These are phyloP conservation scores for Coelastrella sp. DNA, from an alignment of 139 green algal genomes.

Conservation along the genomic window DNA sequence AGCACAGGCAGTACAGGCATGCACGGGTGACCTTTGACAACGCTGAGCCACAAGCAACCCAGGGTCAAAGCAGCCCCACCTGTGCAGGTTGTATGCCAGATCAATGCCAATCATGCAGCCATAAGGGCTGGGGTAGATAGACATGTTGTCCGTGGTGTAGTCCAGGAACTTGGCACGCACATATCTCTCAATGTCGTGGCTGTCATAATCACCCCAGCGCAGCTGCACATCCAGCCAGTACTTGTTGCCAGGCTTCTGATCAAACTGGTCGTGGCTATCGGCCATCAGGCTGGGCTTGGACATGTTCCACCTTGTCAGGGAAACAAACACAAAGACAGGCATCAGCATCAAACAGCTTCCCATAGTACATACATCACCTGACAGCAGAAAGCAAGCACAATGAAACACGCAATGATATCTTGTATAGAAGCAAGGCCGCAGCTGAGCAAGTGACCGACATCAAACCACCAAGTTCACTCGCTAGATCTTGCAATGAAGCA, in stretches of 20 bases:
- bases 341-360: not conserved
- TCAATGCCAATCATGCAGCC: slow-evolving; percentile 98
- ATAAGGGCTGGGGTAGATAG: slow-evolving; percentile 97
- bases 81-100: slow-evolving; percentile 99
- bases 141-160: slow-evolving; percentile 99
- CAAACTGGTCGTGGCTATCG: slow-evolving; percentile 95
- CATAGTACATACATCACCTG: no score
- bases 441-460: no score
- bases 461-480: no score
- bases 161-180: slow-evolving; percentile 99
- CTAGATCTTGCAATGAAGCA: no score
- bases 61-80: slow-evolving; percentile 23
- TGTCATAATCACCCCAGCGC: slow-evolving; percentile 99
- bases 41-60: no score
- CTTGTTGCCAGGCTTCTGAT: slow-evolving; percentile 97
- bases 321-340: not conserved
- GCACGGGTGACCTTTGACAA: no score
- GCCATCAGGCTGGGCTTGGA: slow-evolving; percentile 96
- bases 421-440: not conserved
- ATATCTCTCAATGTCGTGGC: slow-evolving; percentile 99
- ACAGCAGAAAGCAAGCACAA: no score
- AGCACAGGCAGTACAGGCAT: no score
- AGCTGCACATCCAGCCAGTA: slow-evolving; percentile 98
- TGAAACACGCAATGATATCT: not conserved
- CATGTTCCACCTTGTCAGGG: slow-evolving; percentile 79